phyloP scores from a whole-genome alignment of 2,329 filamentous ascomycete species.

The Lachnellula cervina region DNA sequence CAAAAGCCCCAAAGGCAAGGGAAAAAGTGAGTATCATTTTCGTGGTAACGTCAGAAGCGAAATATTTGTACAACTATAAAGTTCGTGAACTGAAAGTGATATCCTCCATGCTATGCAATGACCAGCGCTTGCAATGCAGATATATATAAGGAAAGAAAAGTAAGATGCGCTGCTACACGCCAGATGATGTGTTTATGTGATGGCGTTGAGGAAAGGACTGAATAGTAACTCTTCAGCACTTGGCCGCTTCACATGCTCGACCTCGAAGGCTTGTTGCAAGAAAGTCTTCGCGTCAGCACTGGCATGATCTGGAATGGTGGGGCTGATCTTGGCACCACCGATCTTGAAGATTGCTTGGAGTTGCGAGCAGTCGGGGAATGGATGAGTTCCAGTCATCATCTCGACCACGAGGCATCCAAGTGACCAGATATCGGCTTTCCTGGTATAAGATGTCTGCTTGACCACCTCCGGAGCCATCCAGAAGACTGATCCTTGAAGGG shows the following conservation, averaged over 20 bases:
- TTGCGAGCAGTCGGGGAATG: conserved; percentile 95
- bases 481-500: conserved; percentile 94
- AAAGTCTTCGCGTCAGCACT: conserved; percentile 82
- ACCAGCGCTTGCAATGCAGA: conserved; percentile 21
- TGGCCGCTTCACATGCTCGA: conserved; percentile 87
- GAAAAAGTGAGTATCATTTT: conserved; percentile 3
- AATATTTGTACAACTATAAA: conserved; percentile 9
- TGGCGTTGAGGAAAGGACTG: conserved; percentile 74
- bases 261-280: conserved; percentile 84
- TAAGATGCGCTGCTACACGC: background rate
- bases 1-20: background rate
- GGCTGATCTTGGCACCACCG: conserved; percentile 78
- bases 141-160: conserved; percentile 5
- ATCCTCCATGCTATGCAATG: conserved; percentile 20
- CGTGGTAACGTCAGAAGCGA: conserved; percentile 10
- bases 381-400: conserved; percentile 97
- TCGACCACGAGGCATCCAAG: conserved; percentile 94
- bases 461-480: conserved; percentile 99
- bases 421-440: conserved; percentile 98
- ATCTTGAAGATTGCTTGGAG: conserved; percentile 99
- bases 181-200: conserved; percentile 41
- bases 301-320: conserved; percentile 81
- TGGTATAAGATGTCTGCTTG: conserved; percentile 94
- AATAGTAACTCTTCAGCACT: conserved; percentile 86
- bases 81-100: background rate